phyloP scores from a whole-genome alignment of 1,284 basidiomycete genomes.

The Austroboletus novae-zelandiae region DNA sequence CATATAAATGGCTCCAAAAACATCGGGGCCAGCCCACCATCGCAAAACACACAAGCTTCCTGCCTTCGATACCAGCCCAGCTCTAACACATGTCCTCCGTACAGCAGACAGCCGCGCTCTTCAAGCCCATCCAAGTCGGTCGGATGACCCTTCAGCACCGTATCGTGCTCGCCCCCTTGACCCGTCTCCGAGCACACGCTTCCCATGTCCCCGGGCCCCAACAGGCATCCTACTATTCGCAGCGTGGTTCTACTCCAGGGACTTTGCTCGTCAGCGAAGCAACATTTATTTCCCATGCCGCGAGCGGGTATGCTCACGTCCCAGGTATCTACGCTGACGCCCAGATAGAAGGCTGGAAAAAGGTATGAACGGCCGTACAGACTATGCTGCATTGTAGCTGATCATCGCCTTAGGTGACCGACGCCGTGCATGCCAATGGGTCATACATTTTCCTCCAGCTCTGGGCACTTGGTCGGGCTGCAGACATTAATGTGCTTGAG shows the following conservation, averaged over 20 bases:
- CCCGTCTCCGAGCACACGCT: slow-evolving; percentile 29
- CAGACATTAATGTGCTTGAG: slow-evolving; percentile 26
- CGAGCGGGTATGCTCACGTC: slow-evolving; percentile 22
- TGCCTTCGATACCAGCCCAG: no score
- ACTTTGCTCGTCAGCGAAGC: slow-evolving; percentile 33
- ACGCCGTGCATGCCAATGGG: slow-evolving; percentile 42
- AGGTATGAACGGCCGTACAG: slow-evolving; percentile 1
- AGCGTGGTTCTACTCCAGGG: slow-evolving; percentile 24
- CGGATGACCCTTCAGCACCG: slow-evolving; percentile 26
- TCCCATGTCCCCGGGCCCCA: slow-evolving; percentile 21
- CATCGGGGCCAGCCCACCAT: no score
- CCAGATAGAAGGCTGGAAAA: slow-evolving; percentile 26
- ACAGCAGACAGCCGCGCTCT: not conserved
- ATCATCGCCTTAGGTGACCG: slow-evolving; percentile 21
- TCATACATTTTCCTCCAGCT: slow-evolving; percentile 19
- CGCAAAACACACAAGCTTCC: no score
- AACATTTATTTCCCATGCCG: slow-evolving; percentile 15
- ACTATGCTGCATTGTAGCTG: no score
- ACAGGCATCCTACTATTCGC: slow-evolving; percentile 30
- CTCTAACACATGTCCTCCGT: slow-evolving; percentile 2
- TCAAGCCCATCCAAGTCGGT: slow-evolving; percentile 33
- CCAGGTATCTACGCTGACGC: slow-evolving; percentile 26
- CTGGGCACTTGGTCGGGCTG: slow-evolving; percentile 42
- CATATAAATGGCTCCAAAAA: no score
- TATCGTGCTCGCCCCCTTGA: slow-evolving; percentile 35